Conservation (phyloP, 306 rosid species). For the Rosa rugosa region DNA sequence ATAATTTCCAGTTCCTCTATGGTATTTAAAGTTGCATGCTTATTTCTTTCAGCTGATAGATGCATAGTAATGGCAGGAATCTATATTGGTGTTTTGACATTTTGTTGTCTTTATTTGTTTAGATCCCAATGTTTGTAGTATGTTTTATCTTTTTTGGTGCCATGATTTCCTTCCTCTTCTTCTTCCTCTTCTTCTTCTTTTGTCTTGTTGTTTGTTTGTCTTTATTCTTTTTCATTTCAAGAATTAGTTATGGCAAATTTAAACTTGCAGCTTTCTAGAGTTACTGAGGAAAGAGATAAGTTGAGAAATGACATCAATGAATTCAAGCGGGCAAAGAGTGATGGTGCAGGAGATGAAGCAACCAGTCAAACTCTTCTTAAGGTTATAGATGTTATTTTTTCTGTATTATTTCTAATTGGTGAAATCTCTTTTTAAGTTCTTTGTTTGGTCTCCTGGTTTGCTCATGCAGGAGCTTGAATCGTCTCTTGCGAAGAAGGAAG, state of each 20-base stretch:
- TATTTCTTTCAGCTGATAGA: background rate
- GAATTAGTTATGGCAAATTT: slow-evolving; percentile 14
- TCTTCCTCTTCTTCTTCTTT: background rate
- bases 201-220: background rate
- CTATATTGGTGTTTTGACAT: background rate
- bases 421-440: slow-evolving; percentile 21
- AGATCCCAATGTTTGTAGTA: background rate
- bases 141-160: background rate
- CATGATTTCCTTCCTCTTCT: background rate
- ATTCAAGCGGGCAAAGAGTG: slow-evolving; percentile 40
- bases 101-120: background rate
- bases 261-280: slow-evolving; percentile 68
- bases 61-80: background rate
- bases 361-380: slow-evolving; percentile 43
- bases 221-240: background rate
- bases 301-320: slow-evolving; percentile 52
- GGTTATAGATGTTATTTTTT: slow-evolving; percentile 39
- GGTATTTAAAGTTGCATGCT: background rate
- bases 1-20: background rate
- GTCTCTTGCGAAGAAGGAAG: slow-evolving; percentile 61
- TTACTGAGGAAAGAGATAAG: slow-evolving; percentile 75
- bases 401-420: slow-evolving; percentile 18
- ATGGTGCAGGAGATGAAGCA: slow-evolving; percentile 46
- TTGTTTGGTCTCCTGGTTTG: slow-evolving; percentile 35
- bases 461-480: slow-evolving; percentile 70